Evolutionary conservation across 176 grass and related monocot genomes (phyloP), one percentile per base, ranked within the genome.

Genomic region (Ensete ventricosum): DNA sequence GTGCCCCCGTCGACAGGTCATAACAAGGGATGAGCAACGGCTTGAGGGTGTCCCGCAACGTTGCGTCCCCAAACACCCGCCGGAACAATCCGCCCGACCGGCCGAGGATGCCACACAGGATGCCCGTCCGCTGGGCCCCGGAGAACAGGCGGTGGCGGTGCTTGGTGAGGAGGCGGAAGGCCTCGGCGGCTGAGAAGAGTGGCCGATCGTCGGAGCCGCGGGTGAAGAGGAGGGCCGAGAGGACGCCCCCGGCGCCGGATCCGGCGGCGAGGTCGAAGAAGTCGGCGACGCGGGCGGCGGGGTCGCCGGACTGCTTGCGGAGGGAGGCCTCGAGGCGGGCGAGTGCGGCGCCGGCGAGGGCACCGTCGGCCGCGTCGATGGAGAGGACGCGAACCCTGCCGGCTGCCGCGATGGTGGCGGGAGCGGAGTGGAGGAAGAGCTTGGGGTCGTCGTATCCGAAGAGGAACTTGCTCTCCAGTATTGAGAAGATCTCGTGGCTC

Each of bases 11-110:
- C 13, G 76, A 80, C 67, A 85, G 79, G 74, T 96, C 89, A 76
- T 92, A 96, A 80, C 92, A 89, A 12, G 92, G 87, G 23, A 96
- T 89, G 49, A 96, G 80, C 68, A 96, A 69, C 65, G 92, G 92
- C 81, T 92, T 96, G 16, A 77, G 68, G 0, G 87, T 80, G 77
- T 96, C 92, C 11, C 87, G 60, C 21, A 92, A 64, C 14, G 84
- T 89, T 9, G 85, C 78, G 23, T 90, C 81, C 0, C 87, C 92
- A 25, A 89, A 88, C 73, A 84, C 72, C 81, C 86, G 83, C 21
- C 12, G 60, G 72, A 92, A 86, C 26, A 26, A 34, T 2, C 80
- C 22, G 17, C 67, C 80, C 8, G 29, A 69, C 14, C 26, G 66
- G 11, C 12, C 9, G 29, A 69, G 2, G 23, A 69, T 69, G 13